A percentile compares a stretch with the other conserved stretches of the same genome.
Evolutionary conservation across 208 protist genomes (phyloP).

Genomic region (Crithidia sp.): DNA sequence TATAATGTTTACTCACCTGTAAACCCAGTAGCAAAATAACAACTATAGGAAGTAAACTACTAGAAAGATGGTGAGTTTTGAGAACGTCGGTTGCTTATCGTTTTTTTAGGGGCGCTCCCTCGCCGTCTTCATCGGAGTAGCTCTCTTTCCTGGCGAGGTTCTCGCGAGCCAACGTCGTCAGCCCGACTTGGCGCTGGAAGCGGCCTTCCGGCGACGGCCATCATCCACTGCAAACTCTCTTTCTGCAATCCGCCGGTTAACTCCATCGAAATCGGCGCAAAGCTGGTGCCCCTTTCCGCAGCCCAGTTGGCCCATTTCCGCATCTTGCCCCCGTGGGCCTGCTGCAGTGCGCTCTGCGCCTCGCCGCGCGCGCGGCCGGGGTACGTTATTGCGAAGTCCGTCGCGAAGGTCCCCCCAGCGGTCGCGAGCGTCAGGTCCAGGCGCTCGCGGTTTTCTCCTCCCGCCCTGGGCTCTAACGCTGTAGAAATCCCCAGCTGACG

Average conservation of each 20-base stretch:
- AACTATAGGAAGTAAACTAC: too few relatives aligned
- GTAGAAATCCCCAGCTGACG: conserved; percentile 18
- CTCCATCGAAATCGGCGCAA: conserved; percentile 32
- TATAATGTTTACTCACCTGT: too few relatives aligned
- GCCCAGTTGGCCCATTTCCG: conserved; percentile 34
- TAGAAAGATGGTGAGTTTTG: too few relatives aligned
- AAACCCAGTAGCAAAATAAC: too few relatives aligned
- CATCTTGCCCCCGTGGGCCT: conserved; percentile 11
- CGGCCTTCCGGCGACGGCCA: conserved; percentile 4
- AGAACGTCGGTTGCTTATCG: too few relatives aligned
- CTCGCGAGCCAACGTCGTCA: too few relatives aligned
- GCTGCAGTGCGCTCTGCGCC: conserved; percentile 7
- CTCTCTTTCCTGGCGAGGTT: too few relatives aligned
- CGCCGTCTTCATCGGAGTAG: too few relatives aligned
- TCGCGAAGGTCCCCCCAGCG: conserved; percentile 16
- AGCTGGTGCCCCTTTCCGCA: conserved; percentile 8
- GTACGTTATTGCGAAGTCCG: conserved; percentile 39
- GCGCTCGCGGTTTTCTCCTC: conserved; percentile 11
- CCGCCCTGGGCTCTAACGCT: conserved; percentile 16
- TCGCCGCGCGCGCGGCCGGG: conserved; percentile 12
- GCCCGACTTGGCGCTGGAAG: too few relatives aligned
- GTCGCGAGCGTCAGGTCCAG: conserved; percentile 31
- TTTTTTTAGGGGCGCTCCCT: too few relatives aligned
- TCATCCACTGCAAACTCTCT: conserved; percentile 31
- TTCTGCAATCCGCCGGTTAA: conserved; percentile 31